Evolutionary conservation across 2,329 filamentous ascomycete genomes (phyloP).

Genomic region (Pseudogymnoascus sp.): DNA sequence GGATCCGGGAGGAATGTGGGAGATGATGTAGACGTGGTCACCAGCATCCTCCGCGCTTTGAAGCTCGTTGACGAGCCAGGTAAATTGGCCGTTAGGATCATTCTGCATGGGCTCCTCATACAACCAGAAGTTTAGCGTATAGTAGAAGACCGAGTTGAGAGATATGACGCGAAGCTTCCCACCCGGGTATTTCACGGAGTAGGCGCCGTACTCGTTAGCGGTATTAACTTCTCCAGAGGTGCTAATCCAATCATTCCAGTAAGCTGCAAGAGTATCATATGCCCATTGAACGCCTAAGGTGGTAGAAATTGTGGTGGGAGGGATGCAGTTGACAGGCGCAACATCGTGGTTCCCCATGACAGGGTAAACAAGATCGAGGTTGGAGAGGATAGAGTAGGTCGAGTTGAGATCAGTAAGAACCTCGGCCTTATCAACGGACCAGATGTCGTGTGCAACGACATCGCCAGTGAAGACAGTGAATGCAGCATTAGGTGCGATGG

Average conservation of each 20-base stretch:
- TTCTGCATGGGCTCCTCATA: conserved; percentile 32
- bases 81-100: conserved; percentile 31
- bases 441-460: conserved; percentile 25
- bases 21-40: conserved; percentile 35
- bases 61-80: conserved; percentile 34
- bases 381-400: conserved; percentile 30
- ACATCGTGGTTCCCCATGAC: conserved; percentile 36
- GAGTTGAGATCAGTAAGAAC: conserved; percentile 30
- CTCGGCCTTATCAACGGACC: conserved; percentile 19
- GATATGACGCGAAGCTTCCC: conserved; percentile 35
- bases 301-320: conserved; percentile 24
- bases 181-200: conserved; percentile 27
- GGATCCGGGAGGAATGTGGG: conserved; percentile 28
- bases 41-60: conserved; percentile 31
- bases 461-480: conserved; percentile 32
- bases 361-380: conserved; percentile 30
- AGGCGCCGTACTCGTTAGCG: conserved; percentile 29
- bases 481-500: conserved; percentile 25
- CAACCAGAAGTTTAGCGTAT: conserved; percentile 35
- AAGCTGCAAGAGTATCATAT: conserved; percentile 30
- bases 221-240: conserved; percentile 22
- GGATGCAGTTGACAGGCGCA: conserved; percentile 31
- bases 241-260: conserved; percentile 32
- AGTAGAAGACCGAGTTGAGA: conserved; percentile 37
- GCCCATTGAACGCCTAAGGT: conserved; percentile 32